These are phyloP conservation scores for Globisporangium paddicum DNA, from an alignment of 352 stramenopile species.

Conservation along the genomic window DNA sequence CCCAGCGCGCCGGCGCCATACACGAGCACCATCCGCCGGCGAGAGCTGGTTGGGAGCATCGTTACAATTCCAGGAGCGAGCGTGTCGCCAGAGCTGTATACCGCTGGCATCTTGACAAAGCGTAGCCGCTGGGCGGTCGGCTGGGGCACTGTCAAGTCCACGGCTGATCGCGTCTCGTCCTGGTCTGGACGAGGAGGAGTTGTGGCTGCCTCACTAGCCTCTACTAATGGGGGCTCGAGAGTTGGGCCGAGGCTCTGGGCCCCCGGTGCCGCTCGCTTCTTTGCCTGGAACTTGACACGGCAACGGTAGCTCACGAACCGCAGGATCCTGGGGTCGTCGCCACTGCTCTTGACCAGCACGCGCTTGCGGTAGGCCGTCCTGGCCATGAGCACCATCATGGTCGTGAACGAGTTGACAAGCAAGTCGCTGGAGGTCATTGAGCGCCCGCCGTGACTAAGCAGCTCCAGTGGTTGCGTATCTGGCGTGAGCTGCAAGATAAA, in stretches of 20 bases:
- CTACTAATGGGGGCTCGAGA: no score
- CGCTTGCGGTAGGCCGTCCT: constrained; percentile 25
- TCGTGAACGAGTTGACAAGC: constrained; percentile 23
- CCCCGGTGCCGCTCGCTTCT: not conserved
- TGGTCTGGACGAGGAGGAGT: no score
- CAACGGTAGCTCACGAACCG: constrained; percentile 29
- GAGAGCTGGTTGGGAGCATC: not conserved
- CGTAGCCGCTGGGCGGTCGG: not conserved
- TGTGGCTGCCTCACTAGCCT: no score
- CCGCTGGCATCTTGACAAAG: not conserved
- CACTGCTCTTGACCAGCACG: constrained; percentile 9
- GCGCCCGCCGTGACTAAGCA: constrained; percentile 2
- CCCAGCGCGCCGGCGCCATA: not conserved
- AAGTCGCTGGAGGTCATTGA: constrained; percentile 13
- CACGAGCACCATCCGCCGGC: not conserved
- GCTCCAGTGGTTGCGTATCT: not conserved
- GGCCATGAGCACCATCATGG: constrained; percentile 22
- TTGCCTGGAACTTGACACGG: constrained; percentile 12
- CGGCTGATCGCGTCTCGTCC: no score
- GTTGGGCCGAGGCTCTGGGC: no score
- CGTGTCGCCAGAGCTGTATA: not conserved
- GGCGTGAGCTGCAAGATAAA: constrained; percentile 1
- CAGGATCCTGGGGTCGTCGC: constrained; percentile 15
- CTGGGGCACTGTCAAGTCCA: not conserved
- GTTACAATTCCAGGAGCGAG: not conserved